Base-by-base conservation (phyloP, 176 grass and related monocot species). In the Stipa capillata region DNA sequence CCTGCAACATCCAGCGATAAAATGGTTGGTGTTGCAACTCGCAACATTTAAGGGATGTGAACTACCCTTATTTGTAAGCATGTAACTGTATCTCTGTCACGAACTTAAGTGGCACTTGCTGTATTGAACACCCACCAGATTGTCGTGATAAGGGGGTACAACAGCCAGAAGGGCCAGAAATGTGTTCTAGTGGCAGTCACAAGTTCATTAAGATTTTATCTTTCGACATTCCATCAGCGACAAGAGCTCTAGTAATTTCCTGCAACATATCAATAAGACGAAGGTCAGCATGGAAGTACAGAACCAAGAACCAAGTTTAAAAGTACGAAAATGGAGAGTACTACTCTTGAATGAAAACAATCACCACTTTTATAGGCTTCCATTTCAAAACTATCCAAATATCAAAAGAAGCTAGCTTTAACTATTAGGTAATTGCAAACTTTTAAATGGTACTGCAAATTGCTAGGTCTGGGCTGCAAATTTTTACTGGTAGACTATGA, bases 131-230 rank as follows among this genome's bases (percentile, higher is more conserved):
- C 21, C 72, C 63, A 49, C 41, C 23, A 15, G 25, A 72, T 18
- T 34, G 37, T 47, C 37, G 31, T 83, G 29, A 47, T 32, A 82
- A 34, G 33, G 41, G 17, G 41, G 17, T 87, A 90, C 69, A 90
- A 48, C 32, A 81, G 7, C 53, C 2, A 85, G 0, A 70, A 68
- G 17, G 54, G 40, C 49, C 17, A 60, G 27, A 82, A 69, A 33
- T n/a, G n/a, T 72, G 44, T 25, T 72, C 27, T 33, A 74, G 5
- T 70, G 25, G 2, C 3, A 23, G 42, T 93, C 80, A 93, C 61
- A 93, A 91, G 56, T 91, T 97, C 63, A 70, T 91, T 80, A 97
- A 74, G 14, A 97, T 93, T 81, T 36, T 93, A 29, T 89, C 91
- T 79, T 91, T 93, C 2, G 86, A 53, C 25, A 89, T 54, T 73